Percentiles rank a stretch among this genome's conserved stretches.
These are phyloP conservation scores for Penicillium olsonii DNA, from an alignment of 2,329 filamentous ascomycete species.

Conservation along the genomic window DNA sequence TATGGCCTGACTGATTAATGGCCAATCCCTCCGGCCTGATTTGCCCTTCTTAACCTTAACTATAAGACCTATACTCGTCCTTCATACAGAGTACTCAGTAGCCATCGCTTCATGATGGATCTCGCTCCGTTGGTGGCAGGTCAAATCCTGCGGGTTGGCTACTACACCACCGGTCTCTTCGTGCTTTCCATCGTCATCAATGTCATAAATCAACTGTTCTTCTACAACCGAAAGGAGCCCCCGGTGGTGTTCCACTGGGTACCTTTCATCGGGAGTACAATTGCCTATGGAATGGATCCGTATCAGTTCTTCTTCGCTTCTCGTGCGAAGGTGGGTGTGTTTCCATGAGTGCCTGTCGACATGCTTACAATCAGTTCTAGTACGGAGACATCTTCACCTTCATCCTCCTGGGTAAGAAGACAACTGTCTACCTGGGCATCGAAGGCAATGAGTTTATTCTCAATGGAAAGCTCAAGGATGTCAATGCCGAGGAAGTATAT, in stretches of 20 bases:
- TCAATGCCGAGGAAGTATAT: slow-evolving; percentile 90
- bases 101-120: slow-evolving; percentile 16
- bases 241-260: slow-evolving; percentile 80
- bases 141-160: slow-evolving; percentile 16
- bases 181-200: slow-evolving; percentile 68
- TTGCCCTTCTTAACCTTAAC: slow-evolving; percentile 14
- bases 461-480: slow-evolving; percentile 86
- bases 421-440: slow-evolving; percentile 79
- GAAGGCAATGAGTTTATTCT: slow-evolving; percentile 90
- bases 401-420: slow-evolving; percentile 81
- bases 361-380: slow-evolving; percentile 45
- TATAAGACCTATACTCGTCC: neutral
- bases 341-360: neutral
- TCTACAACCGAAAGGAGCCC: slow-evolving; percentile 75
- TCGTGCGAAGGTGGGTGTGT: slow-evolving; percentile 65
- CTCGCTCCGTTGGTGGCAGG: slow-evolving; percentile 13
- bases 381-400: slow-evolving; percentile 92
- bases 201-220: slow-evolving; percentile 71
- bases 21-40: slow-evolving; percentile 18
- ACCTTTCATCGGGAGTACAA: slow-evolving; percentile 54
- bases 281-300: slow-evolving; percentile 57
- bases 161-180: slow-evolving; percentile 44
- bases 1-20: slow-evolving; percentile 20
- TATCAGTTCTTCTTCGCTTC: slow-evolving; percentile 77
- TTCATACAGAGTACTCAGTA: neutral